These are phyloP conservation scores for Flaveria robusta DNA, from an alignment of 129 eudicot genomes.

Conservation along the genomic window DNA sequence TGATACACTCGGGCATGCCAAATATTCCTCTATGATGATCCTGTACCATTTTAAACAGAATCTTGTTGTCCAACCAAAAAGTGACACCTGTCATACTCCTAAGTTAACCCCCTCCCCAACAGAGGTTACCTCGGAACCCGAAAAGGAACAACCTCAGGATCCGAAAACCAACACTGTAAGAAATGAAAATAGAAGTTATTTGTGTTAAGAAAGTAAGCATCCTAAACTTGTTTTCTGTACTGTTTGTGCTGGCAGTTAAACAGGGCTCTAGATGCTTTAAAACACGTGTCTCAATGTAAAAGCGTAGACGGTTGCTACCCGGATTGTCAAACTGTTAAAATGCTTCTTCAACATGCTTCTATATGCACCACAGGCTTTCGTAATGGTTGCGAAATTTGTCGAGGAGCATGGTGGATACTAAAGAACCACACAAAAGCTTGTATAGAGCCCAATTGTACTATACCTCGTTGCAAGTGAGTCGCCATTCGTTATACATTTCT, in stretches of 20 bases:
- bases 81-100: slow-evolving; percentile 30
- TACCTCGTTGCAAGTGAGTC: slow-evolving; percentile 1
- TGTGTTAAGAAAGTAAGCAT: not conserved
- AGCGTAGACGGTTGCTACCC: not conserved
- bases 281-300: not conserved
- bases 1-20: slow-evolving; percentile 69
- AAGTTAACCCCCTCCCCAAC: slow-evolving; percentile 24
- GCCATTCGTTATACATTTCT: not conserved
- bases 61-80: not conserved
- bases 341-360: slow-evolving; percentile 6
- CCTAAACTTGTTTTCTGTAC: not conserved
- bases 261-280: slow-evolving; percentile 6
- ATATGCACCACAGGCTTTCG: not conserved
- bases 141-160: not conserved
- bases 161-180: not conserved
- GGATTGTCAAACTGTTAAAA: not conserved
- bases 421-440: not conserved
- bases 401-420: slow-evolving; percentile 12
- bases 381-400: not conserved
- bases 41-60: slow-evolving; percentile 52
- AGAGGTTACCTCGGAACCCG: not conserved
- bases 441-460: not conserved
- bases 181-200: not conserved
- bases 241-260: slow-evolving; percentile 9
- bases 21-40: slow-evolving; percentile 86